Evolutionary conservation across 2,329 filamentous ascomycete species (phyloP).

Genomic region (Calonectria ilicicola): DNA sequence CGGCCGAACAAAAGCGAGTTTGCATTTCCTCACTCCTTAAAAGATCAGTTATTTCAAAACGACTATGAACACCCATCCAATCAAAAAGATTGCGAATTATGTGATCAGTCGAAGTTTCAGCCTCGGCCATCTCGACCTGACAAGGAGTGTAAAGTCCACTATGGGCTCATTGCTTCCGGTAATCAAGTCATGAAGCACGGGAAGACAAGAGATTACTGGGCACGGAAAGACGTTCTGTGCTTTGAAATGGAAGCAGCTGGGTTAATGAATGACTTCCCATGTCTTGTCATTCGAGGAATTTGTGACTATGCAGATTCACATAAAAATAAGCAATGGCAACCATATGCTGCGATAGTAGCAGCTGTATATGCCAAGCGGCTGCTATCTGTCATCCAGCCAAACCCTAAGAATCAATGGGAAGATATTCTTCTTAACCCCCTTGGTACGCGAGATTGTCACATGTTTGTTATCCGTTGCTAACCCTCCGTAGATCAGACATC

Average conservation of each 20-base stretch:
- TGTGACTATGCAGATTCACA: conserved; percentile 53
- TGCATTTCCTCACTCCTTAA: not conserved
- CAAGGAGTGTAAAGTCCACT: not conserved
- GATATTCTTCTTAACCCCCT: not conserved
- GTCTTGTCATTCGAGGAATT: conserved; percentile 49
- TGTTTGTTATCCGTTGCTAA: not conserved
- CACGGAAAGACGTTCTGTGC: conserved; percentile 18
- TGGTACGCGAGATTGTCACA: not conserved
- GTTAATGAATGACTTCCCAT: conserved; percentile 33
- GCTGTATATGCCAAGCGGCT: conserved; percentile 43
- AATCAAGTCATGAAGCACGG: not conserved
- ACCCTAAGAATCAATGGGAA: not conserved
- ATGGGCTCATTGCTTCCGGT: not conserved
- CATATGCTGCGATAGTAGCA: conserved; percentile 48
- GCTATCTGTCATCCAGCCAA: not conserved
- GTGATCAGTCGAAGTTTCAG: not conserved
- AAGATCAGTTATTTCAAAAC: not conserved
- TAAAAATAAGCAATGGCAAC: conserved; percentile 51
- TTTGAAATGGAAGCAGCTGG: conserved; percentile 35
- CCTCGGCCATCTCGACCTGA: not conserved
- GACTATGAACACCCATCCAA: not conserved
- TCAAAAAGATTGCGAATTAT: not conserved
- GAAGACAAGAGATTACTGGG: not conserved
- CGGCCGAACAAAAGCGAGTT: not conserved
- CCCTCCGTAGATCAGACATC: not conserved